Evolutionary conservation across 768 basidiomycete genomes (phyloP).

Genomic region (Terana coerulea): DNA sequence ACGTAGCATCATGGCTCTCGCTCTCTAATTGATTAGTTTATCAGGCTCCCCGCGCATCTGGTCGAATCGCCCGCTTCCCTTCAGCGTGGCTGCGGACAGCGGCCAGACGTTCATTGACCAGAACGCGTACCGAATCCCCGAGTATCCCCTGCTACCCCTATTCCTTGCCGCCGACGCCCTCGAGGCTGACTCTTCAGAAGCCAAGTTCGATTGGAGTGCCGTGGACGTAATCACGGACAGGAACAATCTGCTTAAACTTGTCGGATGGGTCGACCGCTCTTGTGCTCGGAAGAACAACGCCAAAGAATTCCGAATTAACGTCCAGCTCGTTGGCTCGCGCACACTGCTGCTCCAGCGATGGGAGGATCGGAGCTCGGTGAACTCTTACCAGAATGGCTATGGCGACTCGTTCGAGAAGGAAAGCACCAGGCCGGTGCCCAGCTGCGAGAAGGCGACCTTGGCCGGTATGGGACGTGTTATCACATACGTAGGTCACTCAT

Average conservation of each 20-base stretch:
- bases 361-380: slow-evolving; percentile 33
- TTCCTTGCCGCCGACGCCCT: slow-evolving; percentile 52
- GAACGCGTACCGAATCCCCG: slow-evolving; percentile 43
- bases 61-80: slow-evolving; percentile 45
- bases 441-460: slow-evolving; percentile 7
- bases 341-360: slow-evolving; percentile 60
- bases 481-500: slow-evolving; percentile 30
- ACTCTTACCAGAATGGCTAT: slow-evolving; percentile 36
- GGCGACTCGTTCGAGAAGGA: slow-evolving; percentile 55
- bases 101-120: slow-evolving; percentile 53
- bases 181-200: slow-evolving; percentile 22
- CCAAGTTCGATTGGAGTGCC: slow-evolving; percentile 31
- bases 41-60: slow-evolving; percentile 60
- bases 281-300: slow-evolving; percentile 43
- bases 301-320: slow-evolving; percentile 62
- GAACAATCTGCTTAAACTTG: slow-evolving; percentile 33
- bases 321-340: slow-evolving; percentile 52
- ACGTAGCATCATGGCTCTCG: neutral
- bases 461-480: slow-evolving; percentile 20
- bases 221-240: slow-evolving; percentile 57
- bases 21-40: slow-evolving; percentile 17
- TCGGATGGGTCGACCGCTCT: slow-evolving; percentile 11
- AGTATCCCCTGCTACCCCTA: slow-evolving; percentile 47
- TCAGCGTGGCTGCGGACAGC: slow-evolving; percentile 49
- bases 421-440: slow-evolving; percentile 16